Percentiles rank a stretch among this genome's conserved stretches.
Conservation (phyloP, 2,329 filamentous ascomycete genomes). For the Myriosclerotinia scirpicola region DNA sequence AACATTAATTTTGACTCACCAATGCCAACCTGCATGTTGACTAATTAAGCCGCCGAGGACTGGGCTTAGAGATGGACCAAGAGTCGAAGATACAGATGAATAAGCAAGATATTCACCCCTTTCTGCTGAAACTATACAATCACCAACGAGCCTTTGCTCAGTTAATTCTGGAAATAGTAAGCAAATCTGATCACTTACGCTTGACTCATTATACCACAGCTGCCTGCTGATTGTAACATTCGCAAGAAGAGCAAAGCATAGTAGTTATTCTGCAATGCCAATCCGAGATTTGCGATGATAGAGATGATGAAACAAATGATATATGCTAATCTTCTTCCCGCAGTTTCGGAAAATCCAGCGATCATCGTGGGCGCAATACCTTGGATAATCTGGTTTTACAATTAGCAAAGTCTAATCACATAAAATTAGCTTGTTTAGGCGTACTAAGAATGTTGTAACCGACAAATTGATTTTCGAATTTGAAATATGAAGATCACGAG, state of each 20-base stretch:
- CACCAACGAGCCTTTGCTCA: slow-evolving; percentile 56
- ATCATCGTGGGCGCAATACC: slow-evolving; percentile 56
- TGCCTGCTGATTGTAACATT: slow-evolving; percentile 57
- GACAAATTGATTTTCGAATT: slow-evolving; percentile 41
- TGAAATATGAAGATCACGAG: slow-evolving; percentile 49
- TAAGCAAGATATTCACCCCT: slow-evolving; percentile 65
- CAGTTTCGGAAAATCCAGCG: slow-evolving; percentile 53
- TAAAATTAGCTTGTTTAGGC: slow-evolving; percentile 4
- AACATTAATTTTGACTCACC: not conserved
- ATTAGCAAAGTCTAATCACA: too few species aligned
- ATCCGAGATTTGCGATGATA: slow-evolving; percentile 54
- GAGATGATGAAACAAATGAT: slow-evolving; percentile 53
- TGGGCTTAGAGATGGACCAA: slow-evolving; percentile 42
- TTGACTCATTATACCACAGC: slow-evolving; percentile 59
- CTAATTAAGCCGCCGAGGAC: slow-evolving; percentile 32
- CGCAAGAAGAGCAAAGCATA: slow-evolving; percentile 52
- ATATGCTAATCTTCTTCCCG: slow-evolving; percentile 55
- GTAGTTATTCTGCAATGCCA: slow-evolving; percentile 51
- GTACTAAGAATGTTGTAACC: slow-evolving; percentile 42
- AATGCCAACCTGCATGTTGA: slow-evolving; percentile 34
- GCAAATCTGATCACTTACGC: slow-evolving; percentile 55
- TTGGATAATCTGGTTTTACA: slow-evolving; percentile 48
- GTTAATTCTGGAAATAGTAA: slow-evolving; percentile 55
- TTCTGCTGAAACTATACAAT: slow-evolving; percentile 62
- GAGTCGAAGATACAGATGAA: slow-evolving; percentile 55